These are phyloP conservation scores for Conidiobolus incongruus DNA, from an alignment of 371 early-diverging fungal genomes.

Conservation along the genomic window DNA sequence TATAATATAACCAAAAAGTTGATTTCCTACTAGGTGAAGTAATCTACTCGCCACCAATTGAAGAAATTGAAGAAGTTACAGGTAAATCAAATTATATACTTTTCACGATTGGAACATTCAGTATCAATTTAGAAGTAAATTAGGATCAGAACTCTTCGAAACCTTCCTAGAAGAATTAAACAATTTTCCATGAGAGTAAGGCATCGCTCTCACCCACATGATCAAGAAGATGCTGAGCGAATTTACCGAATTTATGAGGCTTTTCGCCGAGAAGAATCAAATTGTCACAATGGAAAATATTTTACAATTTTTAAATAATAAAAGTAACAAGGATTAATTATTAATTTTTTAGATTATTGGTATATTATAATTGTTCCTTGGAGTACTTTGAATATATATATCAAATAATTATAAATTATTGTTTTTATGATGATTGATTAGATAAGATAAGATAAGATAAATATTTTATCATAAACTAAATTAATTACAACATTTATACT, in stretches of 20 bases:
- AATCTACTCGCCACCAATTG: background rate
- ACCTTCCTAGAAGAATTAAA: background rate
- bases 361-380: too few species aligned
- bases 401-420: too few species aligned
- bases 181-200: background rate
- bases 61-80: background rate
- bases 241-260: conserved; percentile 33
- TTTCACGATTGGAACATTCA: background rate
- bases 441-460: too few species aligned
- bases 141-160: too few species aligned
- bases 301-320: conserved; percentile 33
- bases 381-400: too few species aligned
- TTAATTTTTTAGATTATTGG: background rate
- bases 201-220: background rate
- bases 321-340: background rate
- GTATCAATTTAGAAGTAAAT: background rate
- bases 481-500: too few species aligned
- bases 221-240: conserved; percentile 11
- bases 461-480: too few species aligned
- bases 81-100: background rate
- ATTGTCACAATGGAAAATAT: conserved; percentile 56
- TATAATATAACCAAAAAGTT: background rate
- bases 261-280: conserved; percentile 42
- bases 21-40: background rate
- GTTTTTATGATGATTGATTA: too few species aligned